Evolutionary conservation across 768 basidiomycete genomes (phyloP).

Genomic region (Ramaria sp.): DNA sequence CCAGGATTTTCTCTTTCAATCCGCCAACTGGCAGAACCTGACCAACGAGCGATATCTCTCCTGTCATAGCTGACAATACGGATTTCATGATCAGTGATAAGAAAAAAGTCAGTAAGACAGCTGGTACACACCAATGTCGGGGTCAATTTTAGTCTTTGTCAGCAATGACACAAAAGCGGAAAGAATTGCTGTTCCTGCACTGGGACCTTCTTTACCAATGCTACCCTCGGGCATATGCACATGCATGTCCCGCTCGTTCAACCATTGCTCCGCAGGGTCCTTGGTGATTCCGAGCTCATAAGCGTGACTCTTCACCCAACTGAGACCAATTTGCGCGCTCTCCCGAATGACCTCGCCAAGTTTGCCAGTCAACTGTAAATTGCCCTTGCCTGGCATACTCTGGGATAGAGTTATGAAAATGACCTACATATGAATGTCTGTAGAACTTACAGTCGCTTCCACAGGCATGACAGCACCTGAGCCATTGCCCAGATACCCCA

Average conservation of each 20-base stretch:
- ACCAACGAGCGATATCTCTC: slow-evolving; percentile 92
- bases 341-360: slow-evolving; percentile 97
- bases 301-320: slow-evolving; percentile 89
- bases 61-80: slow-evolving; percentile 74
- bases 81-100: background rate
- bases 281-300: slow-evolving; percentile 79
- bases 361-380: slow-evolving; percentile 88
- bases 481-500: slow-evolving; percentile 95
- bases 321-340: slow-evolving; percentile 88
- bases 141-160: slow-evolving; percentile 71
- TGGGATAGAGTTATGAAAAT: slow-evolving; percentile 20
- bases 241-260: slow-evolving; percentile 83
- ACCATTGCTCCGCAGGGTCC: slow-evolving; percentile 58
- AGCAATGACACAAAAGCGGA: slow-evolving; percentile 88
- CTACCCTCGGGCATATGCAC: slow-evolving; percentile 96
- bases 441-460: slow-evolving; percentile 70
- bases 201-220: slow-evolving; percentile 92
- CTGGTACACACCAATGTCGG: slow-evolving; percentile 68
- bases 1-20: slow-evolving; percentile 91
- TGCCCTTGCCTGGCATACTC: slow-evolving; percentile 96
- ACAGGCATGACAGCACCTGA: slow-evolving; percentile 96
- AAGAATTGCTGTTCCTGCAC: slow-evolving; percentile 89
- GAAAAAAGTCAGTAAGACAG: background rate
- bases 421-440: background rate
- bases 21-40: slow-evolving; percentile 96